Conservation (phyloP, 495 filamentous ascomycete species). For the Neurospora sp. region DNA sequence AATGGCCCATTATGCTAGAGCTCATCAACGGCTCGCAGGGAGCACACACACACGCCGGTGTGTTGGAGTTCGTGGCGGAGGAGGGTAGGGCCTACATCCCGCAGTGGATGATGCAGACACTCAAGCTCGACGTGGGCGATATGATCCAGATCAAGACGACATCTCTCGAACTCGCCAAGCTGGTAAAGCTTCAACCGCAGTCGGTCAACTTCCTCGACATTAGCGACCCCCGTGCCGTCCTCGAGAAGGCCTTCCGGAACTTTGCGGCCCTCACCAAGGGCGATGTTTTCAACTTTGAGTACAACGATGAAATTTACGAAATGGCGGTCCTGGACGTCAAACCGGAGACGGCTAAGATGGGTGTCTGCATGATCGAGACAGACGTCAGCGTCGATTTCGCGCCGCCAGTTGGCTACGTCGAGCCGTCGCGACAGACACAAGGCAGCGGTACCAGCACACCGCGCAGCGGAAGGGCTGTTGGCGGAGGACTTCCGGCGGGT, state of each 20-base stretch:
- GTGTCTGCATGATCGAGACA: slow-evolving; percentile 88
- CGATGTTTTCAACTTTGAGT: slow-evolving; percentile 88
- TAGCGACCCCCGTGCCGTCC: slow-evolving; percentile 92
- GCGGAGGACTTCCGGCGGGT: slow-evolving; percentile 48
- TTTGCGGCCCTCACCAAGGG: slow-evolving; percentile 87
- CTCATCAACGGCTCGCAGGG: slow-evolving; percentile 75
- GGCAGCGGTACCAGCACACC: slow-evolving; percentile 54
- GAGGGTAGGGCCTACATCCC: slow-evolving; percentile 94
- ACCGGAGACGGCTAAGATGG: slow-evolving; percentile 62
- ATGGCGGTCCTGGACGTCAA: slow-evolving; percentile 91
- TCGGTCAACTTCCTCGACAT: slow-evolving; percentile 88
- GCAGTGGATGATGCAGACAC: slow-evolving; percentile 93
- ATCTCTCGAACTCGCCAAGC: slow-evolving; percentile 74
- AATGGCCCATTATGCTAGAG: slow-evolving; percentile 96
- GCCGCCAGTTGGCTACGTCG: slow-evolving; percentile 84
- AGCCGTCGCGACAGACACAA: slow-evolving; percentile 50
- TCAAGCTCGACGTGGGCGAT: slow-evolving; percentile 81
- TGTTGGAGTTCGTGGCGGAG: slow-evolving; percentile 94
- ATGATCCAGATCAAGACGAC: slow-evolving; percentile 91
- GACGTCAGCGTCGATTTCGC: slow-evolving; percentile 95
- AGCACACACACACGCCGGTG: slow-evolving; percentile 79
- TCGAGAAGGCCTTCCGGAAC: slow-evolving; percentile 91
- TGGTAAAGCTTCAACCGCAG: slow-evolving; percentile 95
- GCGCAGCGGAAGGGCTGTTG: slow-evolving; percentile 31
- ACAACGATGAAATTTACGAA: slow-evolving; percentile 87